Evolutionary conservation across 192 early-diverging fungal genomes (phyloP).

Genomic region (Hyaloraphidium curvatum): DNA sequence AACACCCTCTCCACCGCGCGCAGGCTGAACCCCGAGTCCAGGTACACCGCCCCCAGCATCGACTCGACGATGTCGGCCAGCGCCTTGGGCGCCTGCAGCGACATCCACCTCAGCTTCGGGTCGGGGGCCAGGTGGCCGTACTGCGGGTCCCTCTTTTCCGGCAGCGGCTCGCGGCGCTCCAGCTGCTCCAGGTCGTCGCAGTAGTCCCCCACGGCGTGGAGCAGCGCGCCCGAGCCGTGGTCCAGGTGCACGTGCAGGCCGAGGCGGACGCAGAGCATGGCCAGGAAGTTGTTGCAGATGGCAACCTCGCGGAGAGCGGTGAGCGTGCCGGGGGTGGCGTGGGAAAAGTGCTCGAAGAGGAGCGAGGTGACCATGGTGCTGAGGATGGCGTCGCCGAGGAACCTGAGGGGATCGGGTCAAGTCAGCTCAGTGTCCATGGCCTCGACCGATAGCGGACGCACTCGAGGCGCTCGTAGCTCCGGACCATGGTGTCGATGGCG

Average conservation of each 20-base stretch:
- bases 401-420: not conserved
- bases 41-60: not conserved
- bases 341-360: not conserved
- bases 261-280: constrained; percentile 36
- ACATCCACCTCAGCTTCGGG: too few species aligned
- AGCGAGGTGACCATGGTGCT: not conserved
- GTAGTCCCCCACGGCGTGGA: constrained; percentile 35
- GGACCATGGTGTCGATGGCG: not conserved
- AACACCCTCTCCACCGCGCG: too few species aligned
- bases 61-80: not conserved
- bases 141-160: too few species aligned
- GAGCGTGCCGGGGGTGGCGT: not conserved
- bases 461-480: not conserved
- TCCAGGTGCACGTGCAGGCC: constrained; percentile 46
- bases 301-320: not conserved
- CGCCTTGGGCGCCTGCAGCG: not conserved
- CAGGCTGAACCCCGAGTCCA: not conserved
- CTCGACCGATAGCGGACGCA: not conserved
- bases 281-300: constrained; percentile 73
- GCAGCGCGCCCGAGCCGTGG: constrained; percentile 35
- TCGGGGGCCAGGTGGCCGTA: too few species aligned
- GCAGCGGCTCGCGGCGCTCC: too few species aligned
- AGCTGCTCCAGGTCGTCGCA: constrained; percentile 22
- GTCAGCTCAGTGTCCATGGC: too few species aligned
- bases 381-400: not conserved